A percentile compares a stretch with the other conserved stretches of the same genome.
These are phyloP conservation scores for Eucalyptus marginata DNA, from an alignment of 345 rosid genomes.

Conservation along the genomic window DNA sequence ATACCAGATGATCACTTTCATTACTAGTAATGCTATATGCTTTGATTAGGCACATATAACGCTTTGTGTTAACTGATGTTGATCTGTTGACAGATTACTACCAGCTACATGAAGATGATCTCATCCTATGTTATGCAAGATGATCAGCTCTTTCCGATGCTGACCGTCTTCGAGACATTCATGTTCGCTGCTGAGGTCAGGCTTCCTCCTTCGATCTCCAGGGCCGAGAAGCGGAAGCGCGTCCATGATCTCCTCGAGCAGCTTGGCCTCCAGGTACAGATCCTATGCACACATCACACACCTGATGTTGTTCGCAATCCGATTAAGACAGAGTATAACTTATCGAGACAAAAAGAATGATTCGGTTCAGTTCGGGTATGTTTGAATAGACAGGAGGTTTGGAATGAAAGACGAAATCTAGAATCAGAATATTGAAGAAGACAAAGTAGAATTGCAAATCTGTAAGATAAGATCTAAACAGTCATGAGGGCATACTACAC, in stretches of 20 bases:
- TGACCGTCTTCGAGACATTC: constrained; percentile 72
- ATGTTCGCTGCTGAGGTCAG: constrained; percentile 82
- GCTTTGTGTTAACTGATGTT: background rate
- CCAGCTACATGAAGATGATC: constrained; percentile 68
- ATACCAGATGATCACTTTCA: background rate
- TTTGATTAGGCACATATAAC: background rate
- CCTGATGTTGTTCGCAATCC: background rate
- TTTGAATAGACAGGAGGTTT: background rate
- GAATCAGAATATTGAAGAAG: background rate
- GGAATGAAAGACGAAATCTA: background rate
- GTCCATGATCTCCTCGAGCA: constrained; percentile 61
- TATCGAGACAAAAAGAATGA: background rate
- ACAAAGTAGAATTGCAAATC: background rate
- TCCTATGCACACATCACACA: background rate
- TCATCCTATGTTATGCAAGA: constrained; percentile 95
- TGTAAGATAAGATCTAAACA: background rate
- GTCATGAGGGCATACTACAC: background rate
- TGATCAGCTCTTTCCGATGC: constrained; percentile 71
- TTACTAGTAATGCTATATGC: background rate
- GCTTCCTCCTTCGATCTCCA: constrained; percentile 62
- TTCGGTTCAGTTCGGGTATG: background rate
- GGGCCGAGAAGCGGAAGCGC: constrained; percentile 51
- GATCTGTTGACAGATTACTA: constrained; percentile 25
- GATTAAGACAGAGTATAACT: background rate
- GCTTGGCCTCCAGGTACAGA: constrained; percentile 48